Evolutionary conservation across 208 protist species (phyloP).

Genomic region (Trypanosomatidae sp.): DNA sequence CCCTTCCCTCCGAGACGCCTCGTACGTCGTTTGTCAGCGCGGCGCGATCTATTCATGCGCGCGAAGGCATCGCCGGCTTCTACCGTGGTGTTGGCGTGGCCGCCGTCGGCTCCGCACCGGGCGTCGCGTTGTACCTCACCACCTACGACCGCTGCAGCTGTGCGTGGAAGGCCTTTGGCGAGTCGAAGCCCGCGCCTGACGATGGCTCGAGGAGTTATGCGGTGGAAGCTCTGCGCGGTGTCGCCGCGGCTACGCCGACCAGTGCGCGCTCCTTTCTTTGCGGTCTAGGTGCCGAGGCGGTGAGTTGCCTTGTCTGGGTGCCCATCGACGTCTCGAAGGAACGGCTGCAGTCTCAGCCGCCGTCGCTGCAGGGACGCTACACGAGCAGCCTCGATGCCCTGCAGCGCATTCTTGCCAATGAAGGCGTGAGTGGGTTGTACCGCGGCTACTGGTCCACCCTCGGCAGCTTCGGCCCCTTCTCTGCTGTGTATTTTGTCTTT

Average conservation of each 20-base stretch:
- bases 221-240: background rate
- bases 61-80: conserved; percentile 70
- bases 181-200: background rate
- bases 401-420: conserved; percentile 49
- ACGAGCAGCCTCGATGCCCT: conserved; percentile 63
- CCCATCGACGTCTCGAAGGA: conserved; percentile 90
- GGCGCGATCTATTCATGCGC: conserved; percentile 35
- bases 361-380: conserved; percentile 56
- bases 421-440: conserved; percentile 80
- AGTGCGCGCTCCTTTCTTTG: conserved; percentile 51
- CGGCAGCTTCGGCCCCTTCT: conserved; percentile 88
- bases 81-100: conserved; percentile 85
- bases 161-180: conserved; percentile 22
- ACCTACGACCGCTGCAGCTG: conserved; percentile 57
- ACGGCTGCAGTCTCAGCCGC: conserved; percentile 80
- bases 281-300: conserved; percentile 76
- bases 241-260: conserved; percentile 15
- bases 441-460: conserved; percentile 86
- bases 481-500: conserved; percentile 85
- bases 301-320: conserved; percentile 88
- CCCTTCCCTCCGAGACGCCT: background rate
- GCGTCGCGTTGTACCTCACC: conserved; percentile 74
- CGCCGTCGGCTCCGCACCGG: conserved; percentile 68
- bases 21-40: conserved; percentile 19
- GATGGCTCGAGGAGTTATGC: background rate